Percentiles rank a stretch among this genome's conserved stretches.
Evolutionary conservation across 345 rosid genomes (phyloP).

Genomic region (Syzygium aqueum): DNA sequence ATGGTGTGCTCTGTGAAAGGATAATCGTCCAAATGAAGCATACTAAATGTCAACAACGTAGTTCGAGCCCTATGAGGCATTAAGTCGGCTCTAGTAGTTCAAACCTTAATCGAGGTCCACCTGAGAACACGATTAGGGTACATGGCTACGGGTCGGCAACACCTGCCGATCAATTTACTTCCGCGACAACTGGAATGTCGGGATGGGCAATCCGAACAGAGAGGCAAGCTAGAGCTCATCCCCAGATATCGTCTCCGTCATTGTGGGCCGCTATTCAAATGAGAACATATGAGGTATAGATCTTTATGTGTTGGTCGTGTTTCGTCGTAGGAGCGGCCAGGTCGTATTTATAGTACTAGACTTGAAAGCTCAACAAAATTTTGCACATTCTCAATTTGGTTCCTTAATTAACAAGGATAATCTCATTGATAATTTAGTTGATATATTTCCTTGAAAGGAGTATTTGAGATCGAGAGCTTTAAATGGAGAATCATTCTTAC

Average conservation of each 20-base stretch:
- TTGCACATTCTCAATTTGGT: neutral
- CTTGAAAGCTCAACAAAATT: neutral
- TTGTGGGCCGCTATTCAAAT: neutral
- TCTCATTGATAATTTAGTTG: neutral
- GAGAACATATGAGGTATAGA: neutral
- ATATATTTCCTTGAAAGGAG: neutral
- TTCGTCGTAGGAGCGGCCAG: neutral
- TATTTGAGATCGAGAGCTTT: neutral
- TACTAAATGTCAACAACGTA: neutral
- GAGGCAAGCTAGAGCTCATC: neutral
- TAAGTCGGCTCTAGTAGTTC: neutral
- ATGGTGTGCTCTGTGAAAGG: neutral
- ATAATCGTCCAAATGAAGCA: neutral
- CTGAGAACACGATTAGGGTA: neutral
- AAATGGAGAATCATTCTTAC: neutral
- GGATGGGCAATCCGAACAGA: neutral
- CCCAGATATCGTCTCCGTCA: neutral
- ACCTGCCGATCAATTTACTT: neutral
- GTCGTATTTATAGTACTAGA: neutral
- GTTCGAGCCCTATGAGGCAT: neutral
- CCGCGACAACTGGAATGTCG: neutral
- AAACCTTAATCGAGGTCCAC: neutral
- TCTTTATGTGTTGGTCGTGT: neutral
- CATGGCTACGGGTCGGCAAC: neutral
- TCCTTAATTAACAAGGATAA: neutral